Conservation (phyloP, 306 rosid genomes). For the Neltuma alba region DNA sequence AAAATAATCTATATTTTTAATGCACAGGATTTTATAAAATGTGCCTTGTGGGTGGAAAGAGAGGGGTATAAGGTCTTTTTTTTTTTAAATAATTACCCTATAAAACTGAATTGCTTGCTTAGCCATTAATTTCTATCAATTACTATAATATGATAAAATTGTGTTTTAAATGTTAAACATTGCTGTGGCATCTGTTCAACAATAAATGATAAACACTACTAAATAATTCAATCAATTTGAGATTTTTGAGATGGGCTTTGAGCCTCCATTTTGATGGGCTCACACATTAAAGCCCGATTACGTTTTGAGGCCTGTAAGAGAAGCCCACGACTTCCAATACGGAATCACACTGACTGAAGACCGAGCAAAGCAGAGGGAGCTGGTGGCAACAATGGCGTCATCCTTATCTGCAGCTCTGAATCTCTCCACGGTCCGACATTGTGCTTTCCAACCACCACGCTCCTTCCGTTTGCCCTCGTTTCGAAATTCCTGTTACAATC, state of each 20-base stretch:
- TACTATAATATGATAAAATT: no score
- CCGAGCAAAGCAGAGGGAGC: neutral
- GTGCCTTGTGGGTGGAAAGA: no score
- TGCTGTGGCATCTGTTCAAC: neutral
- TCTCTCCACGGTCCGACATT: neutral
- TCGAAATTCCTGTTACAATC: conserved; percentile 34
- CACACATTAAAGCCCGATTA: neutral
- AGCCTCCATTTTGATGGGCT: neutral
- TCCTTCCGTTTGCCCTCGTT: neutral
- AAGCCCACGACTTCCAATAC: neutral
- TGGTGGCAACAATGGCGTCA: conserved; percentile 17
- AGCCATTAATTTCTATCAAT: neutral
- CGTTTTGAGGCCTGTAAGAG: neutral
- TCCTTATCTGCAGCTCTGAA: conserved; percentile 5
- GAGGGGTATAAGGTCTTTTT: no score
- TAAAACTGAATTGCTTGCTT: neutral
- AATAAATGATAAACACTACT: neutral
- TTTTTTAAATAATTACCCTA: no score
- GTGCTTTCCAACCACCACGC: neutral
- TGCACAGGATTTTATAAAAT: no score
- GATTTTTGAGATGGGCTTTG: neutral
- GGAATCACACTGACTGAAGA: neutral
- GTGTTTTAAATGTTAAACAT: no score
- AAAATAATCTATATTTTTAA: no score
- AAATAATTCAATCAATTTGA: neutral